Evolutionary conservation across 2,329 filamentous ascomycete species (phyloP), one percentile per base, ranked within the genome.

Genomic region (Stagonosporopsis cucurbitacearum): DNA sequence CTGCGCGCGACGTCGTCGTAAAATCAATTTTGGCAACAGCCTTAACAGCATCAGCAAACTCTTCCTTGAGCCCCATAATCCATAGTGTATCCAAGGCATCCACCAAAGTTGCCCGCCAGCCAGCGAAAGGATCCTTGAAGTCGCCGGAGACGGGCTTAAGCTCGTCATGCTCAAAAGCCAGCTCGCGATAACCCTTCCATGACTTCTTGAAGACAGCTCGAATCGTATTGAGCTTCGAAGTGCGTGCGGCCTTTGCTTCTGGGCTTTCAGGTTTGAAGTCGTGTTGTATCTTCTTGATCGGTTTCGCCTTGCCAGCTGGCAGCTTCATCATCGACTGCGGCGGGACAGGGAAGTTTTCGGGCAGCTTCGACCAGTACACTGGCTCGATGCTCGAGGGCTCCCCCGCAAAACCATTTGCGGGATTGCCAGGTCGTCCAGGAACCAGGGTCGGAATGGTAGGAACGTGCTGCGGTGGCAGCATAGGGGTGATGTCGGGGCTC

Each of bases 141-240:
- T 78, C 79, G 47, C 87, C 87, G 26, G 85, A 84, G 9, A 94
- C 80, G 2, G 95, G 95, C 40, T 79, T 83, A 15, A 98, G 77
- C 78, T 98, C 95, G 70, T 98, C 95, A 65, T 96, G 90, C 59
- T 88, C 85, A 86, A 91, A 95, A 11, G 93, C 94, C 66, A 87
- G 82, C 58, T 86, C 81, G 69, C 84, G 89, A 77, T 98, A 98
- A 32, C 90, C 91, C 4, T 80, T 77, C 94, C 95, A 98, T 0
- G 91, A 87, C 65, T 88, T 88, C 66, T 84, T 79, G 74, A 96
- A 90, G 54, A 92, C 89, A 6, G 84, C 81, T 72, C 87, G 91
- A 72, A 98, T 88, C 33, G 82, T 79, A 8, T 81, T 79, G 54
- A 89, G 82, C 54, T 90, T 87, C 47, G 84, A 76, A 57, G 87